phyloP scores from a whole-genome alignment of 2,329 filamentous ascomycete genomes.

The Aspergillus brasiliensis region DNA sequence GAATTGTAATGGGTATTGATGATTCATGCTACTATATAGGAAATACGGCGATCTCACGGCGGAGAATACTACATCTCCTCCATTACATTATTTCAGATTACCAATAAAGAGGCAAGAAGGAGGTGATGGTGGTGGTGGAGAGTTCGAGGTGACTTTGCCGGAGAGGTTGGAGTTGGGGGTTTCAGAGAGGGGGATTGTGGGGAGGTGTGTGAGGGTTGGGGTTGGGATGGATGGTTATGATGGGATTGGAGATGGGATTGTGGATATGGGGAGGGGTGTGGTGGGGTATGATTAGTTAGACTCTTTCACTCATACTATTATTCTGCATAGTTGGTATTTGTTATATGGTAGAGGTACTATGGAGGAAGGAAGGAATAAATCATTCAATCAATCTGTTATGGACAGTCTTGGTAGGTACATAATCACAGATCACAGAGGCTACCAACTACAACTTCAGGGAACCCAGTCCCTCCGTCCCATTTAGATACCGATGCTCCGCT shows the following conservation, averaged over 20 bases:
- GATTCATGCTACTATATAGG: conserved; percentile 16
- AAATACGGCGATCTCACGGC: conserved; percentile 31
- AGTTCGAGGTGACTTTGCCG: conserved; percentile 32
- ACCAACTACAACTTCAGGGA: conserved; percentile 29
- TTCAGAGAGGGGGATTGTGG: conserved; percentile 38
- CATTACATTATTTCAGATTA: conserved; percentile 31
- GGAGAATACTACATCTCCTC: background rate
- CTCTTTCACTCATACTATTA: background rate
- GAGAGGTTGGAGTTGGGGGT: conserved; percentile 36
- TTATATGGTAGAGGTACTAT: background rate
- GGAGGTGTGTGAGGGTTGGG: conserved; percentile 34
- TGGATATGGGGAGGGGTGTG: conserved; percentile 33
- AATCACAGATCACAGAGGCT: background rate
- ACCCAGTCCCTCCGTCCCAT: conserved; percentile 27
- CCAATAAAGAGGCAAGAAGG: background rate
- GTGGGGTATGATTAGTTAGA: conserved; percentile 39
- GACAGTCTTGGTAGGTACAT: background rate
- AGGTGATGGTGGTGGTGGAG: background rate
- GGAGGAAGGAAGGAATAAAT: too few relatives aligned
- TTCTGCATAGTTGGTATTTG: background rate
- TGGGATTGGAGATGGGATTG: conserved; percentile 13
- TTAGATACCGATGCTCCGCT: conserved; percentile 67
- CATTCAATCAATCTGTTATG: background rate
- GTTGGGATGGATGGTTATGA: conserved; percentile 17
- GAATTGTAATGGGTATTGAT: background rate